Conservation (phyloP, 805 yeast genomes). For the Blastobotrys parvus region DNA sequence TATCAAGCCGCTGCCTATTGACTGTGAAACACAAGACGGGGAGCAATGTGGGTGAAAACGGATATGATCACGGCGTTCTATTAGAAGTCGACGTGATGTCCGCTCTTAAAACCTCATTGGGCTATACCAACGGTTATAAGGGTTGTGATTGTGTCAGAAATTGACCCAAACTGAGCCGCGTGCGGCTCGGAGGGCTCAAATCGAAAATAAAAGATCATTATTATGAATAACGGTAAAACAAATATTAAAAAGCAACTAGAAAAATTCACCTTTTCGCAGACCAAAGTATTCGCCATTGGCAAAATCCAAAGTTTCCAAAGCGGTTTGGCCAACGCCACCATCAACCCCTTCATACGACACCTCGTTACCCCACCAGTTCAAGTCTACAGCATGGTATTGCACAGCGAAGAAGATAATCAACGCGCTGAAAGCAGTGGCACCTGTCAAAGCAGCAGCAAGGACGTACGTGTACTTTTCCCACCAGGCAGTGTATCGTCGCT, state of each 20-base stretch:
- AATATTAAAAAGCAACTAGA: too few relatives aligned
- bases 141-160: too few relatives aligned
- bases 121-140: too few relatives aligned
- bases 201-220: slow-evolving; percentile 20
- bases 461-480: slow-evolving; percentile 48
- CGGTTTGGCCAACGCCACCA: slow-evolving; percentile 7
- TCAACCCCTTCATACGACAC: slow-evolving; percentile 21
- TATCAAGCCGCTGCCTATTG: too few relatives aligned
- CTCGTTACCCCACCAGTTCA: slow-evolving; percentile 44
- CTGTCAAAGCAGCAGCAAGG: slow-evolving; percentile 39
- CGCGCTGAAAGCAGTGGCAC: slow-evolving; percentile 43
- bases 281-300: slow-evolving; percentile 2
- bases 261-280: not conserved
- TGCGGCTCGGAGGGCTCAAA: too few relatives aligned
- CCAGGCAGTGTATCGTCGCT: slow-evolving; percentile 37
- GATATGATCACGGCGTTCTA: too few relatives aligned
- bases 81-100: too few relatives aligned
- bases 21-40: too few relatives aligned
- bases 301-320: slow-evolving; percentile 10
- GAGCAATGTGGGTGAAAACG: too few relatives aligned
- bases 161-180: too few relatives aligned
- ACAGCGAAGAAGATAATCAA: slow-evolving; percentile 38
- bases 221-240: slow-evolving; percentile 19
- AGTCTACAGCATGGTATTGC: slow-evolving; percentile 34
- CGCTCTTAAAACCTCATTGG: too few relatives aligned